Evolutionary conservation across 495 filamentous ascomycete genomes (phyloP).

Genomic region (Bathelium albidoporum): DNA sequence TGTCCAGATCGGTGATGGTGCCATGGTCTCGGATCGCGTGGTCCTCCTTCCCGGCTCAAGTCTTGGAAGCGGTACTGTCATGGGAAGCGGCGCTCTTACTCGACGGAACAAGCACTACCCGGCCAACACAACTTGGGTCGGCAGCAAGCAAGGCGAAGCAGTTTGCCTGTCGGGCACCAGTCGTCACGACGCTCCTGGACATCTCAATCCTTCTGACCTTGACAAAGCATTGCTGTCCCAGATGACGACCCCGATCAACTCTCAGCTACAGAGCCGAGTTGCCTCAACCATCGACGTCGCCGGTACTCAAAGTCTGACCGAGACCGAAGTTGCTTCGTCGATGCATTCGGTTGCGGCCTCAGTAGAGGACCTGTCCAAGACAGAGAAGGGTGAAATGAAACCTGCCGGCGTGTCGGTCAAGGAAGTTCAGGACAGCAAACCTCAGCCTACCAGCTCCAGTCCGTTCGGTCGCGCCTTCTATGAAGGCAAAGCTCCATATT

Average conservation of each 20-base stretch:
- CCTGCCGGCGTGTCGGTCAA: not conserved
- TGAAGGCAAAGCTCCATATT: constrained; percentile 30
- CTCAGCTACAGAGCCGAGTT: constrained; percentile 2
- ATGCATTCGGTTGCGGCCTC: not conserved
- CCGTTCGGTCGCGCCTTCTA: constrained; percentile 40
- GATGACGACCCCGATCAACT: not conserved
- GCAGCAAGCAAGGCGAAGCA: constrained; percentile 34
- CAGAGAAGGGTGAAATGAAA: not conserved
- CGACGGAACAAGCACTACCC: constrained; percentile 31
- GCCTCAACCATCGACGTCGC: not conserved
- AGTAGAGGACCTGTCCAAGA: not conserved
- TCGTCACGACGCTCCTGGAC: not conserved
- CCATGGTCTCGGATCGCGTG: constrained; percentile 39
- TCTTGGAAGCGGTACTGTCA: constrained; percentile 30
- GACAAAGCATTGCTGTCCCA: not conserved
- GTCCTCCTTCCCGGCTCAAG: constrained; percentile 33
- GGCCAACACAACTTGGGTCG: constrained; percentile 35
- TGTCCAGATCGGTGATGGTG: constrained; percentile 31
- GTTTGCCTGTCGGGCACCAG: constrained; percentile 28
- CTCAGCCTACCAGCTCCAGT: not conserved
- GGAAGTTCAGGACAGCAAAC: not conserved
- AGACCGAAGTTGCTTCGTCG: not conserved
- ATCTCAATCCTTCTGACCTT: not conserved
- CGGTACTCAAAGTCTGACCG: not conserved
- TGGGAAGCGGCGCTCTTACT: constrained; percentile 38